Conservation (phyloP, 2,329 filamentous ascomycete species). For the Reticulascus tulasneorum region DNA sequence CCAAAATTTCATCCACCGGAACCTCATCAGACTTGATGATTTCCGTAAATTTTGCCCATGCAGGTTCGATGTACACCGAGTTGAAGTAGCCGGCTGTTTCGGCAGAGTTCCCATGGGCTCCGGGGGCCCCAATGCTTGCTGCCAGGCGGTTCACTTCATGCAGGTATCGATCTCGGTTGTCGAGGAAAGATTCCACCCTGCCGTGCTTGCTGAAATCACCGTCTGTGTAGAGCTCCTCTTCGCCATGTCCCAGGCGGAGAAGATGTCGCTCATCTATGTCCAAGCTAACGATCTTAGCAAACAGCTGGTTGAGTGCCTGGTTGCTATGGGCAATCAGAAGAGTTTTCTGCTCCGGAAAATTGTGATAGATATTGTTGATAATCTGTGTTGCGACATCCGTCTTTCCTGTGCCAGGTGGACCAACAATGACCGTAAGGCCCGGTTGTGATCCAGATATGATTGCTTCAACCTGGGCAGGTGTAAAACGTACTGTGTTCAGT, state of each 20-base stretch:
- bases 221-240: slow-evolving; percentile 86
- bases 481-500: slow-evolving; percentile 81
- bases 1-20: slow-evolving; percentile 58
- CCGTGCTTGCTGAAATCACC: slow-evolving; percentile 91
- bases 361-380: slow-evolving; percentile 98
- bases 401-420: slow-evolving; percentile 94
- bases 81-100: slow-evolving; percentile 98
- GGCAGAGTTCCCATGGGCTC: slow-evolving; percentile 92
- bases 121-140: slow-evolving; percentile 77
- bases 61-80: slow-evolving; percentile 81
- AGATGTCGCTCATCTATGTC: slow-evolving; percentile 96
- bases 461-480: slow-evolving; percentile 84
- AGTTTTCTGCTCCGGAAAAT: slow-evolving; percentile 89
- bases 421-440: slow-evolving; percentile 88
- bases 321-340: slow-evolving; percentile 95
- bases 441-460: slow-evolving; percentile 93
- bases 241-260: slow-evolving; percentile 86
- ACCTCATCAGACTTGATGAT: slow-evolving; percentile 50
- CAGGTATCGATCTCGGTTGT: slow-evolving; percentile 76
- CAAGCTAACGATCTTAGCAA: slow-evolving; percentile 94
- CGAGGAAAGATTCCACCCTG: slow-evolving; percentile 89
- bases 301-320: slow-evolving; percentile 94
- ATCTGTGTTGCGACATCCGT: slow-evolving; percentile 99
- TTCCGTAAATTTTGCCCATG: slow-evolving; percentile 78
- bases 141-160: slow-evolving; percentile 84